Evolutionary conservation across 2,329 filamentous ascomycete genomes (phyloP).

Genomic region (Aspergillus uvarum): DNA sequence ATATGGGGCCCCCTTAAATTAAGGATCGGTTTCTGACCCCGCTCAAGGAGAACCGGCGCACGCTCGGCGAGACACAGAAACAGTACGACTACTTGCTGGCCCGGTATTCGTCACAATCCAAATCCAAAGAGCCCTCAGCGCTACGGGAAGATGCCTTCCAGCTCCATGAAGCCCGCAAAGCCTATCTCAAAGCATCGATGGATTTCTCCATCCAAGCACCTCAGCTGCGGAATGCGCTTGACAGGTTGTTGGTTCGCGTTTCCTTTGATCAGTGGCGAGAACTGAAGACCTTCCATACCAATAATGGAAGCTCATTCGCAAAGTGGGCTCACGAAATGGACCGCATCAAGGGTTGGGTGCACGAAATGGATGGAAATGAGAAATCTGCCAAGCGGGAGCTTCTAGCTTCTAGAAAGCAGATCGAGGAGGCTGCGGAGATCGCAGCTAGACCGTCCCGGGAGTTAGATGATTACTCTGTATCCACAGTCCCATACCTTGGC

Average conservation of each 20-base stretch:
- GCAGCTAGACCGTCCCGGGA: constrained; percentile 80
- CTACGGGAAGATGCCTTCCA: constrained; percentile 94
- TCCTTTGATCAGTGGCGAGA: constrained; percentile 88
- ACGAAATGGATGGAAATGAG: constrained; percentile 91
- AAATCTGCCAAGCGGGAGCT: constrained; percentile 78
- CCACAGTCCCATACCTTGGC: constrained; percentile 83
- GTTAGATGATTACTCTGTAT: constrained; percentile 86
- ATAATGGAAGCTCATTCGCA: constrained; percentile 59
- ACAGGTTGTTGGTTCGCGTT: constrained; percentile 80
- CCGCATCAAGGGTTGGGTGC: constrained; percentile 85
- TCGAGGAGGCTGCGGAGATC: constrained; percentile 73
- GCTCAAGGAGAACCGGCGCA: constrained; percentile 65
- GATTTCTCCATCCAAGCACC: constrained; percentile 89
- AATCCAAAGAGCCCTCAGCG: constrained; percentile 89
- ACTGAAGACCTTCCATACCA: constrained; percentile 70
- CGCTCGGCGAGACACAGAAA: constrained; percentile 77
- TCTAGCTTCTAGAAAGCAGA: constrained; percentile 72
- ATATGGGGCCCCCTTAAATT: constrained; percentile 7
- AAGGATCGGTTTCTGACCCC: constrained; percentile 18
- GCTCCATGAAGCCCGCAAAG: constrained; percentile 86
- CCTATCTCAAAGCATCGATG: constrained; percentile 87
- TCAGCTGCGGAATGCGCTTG: constrained; percentile 77
- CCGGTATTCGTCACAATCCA: constrained; percentile 80
- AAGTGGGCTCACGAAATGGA: constrained; percentile 81
- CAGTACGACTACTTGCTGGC: constrained; percentile 78